These are phyloP conservation scores for Saksenaea oblongispora DNA, from an alignment of 371 early-diverging fungal species.

Conservation along the genomic window DNA sequence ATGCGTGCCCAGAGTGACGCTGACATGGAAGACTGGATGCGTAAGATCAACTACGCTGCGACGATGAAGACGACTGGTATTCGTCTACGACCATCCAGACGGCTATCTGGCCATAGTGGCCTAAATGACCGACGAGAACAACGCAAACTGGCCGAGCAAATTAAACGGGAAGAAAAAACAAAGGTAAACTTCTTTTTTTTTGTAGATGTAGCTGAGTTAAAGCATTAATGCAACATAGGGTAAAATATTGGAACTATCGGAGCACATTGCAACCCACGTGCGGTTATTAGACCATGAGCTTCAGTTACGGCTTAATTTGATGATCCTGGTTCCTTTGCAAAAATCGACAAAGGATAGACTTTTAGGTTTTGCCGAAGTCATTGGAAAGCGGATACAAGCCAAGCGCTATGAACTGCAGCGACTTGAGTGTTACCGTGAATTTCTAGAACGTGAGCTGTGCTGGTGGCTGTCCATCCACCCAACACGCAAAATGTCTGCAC, in stretches of 20 bases:
- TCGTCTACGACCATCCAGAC: constrained; percentile 43
- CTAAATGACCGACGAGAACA: constrained; percentile 23
- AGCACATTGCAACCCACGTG: constrained; percentile 39
- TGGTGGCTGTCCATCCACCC: constrained; percentile 20
- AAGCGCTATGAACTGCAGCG: constrained; percentile 62
- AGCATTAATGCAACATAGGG: background rate
- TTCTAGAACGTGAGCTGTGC: constrained; percentile 64
- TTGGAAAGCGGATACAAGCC: constrained; percentile 55
- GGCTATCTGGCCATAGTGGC: background rate
- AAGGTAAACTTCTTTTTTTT: constrained; percentile 6
- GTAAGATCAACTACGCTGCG: constrained; percentile 78
- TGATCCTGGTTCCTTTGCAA: constrained; percentile 67
- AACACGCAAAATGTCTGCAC: constrained; percentile 14
- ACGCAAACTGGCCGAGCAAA: constrained; percentile 20
- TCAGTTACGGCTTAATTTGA: constrained; percentile 63
- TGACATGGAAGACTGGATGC: constrained; percentile 83
- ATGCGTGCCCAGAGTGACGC: constrained; percentile 64
- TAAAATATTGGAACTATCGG: constrained; percentile 19
- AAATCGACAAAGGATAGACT: constrained; percentile 64
- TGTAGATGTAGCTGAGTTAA: background rate
- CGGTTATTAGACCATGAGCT: constrained; percentile 50
- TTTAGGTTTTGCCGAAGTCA: constrained; percentile 52
- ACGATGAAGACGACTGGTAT: constrained; percentile 70
- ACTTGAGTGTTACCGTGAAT: constrained; percentile 71
- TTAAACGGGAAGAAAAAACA: constrained; percentile 25